Percentiles rank a stretch among this genome's conserved stretches.
Evolutionary conservation across 352 stramenopile species (phyloP).

Genomic region (Pythium angustatum): DNA sequence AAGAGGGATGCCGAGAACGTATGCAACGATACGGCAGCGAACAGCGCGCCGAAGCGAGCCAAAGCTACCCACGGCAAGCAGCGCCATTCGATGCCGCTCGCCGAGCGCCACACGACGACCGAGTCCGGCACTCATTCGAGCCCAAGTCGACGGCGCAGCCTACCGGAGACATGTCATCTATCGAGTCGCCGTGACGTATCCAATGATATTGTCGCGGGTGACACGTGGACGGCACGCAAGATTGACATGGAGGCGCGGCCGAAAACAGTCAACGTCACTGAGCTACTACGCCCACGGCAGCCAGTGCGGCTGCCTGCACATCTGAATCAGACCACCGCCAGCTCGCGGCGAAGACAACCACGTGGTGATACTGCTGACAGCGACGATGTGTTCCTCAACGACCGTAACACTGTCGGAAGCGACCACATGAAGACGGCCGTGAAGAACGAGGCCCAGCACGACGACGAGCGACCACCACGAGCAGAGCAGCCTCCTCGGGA

Average conservation of each 20-base stretch:
- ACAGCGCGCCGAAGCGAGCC: neutral
- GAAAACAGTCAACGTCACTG: neutral
- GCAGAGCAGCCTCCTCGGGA: neutral
- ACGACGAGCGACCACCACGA: neutral
- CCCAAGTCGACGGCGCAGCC: slow-evolving; percentile 12
- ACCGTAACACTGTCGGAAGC: neutral
- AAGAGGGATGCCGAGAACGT: neutral
- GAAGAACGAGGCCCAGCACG: neutral
- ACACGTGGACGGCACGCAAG: slow-evolving; percentile 2
- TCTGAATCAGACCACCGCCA: neutral
- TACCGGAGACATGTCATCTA: neutral
- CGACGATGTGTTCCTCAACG: slow-evolving; percentile 8
- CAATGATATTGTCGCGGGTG: neutral
- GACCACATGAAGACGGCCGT: slow-evolving; percentile 1
- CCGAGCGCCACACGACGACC: slow-evolving; percentile 1
- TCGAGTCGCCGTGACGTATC: neutral
- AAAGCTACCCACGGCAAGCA: neutral
- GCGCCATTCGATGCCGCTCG: slow-evolving; percentile 8
- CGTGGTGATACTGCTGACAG: neutral
- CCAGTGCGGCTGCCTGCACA: neutral
- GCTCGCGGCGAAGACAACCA: neutral
- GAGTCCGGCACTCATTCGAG: neutral
- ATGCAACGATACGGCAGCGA: neutral
- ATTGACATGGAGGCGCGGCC: neutral
- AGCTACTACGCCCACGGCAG: neutral